Evolutionary conservation across 768 basidiomycete species (phyloP), one percentile per base, ranked within the genome.

Genomic region (Suillus clintonianus): DNA sequence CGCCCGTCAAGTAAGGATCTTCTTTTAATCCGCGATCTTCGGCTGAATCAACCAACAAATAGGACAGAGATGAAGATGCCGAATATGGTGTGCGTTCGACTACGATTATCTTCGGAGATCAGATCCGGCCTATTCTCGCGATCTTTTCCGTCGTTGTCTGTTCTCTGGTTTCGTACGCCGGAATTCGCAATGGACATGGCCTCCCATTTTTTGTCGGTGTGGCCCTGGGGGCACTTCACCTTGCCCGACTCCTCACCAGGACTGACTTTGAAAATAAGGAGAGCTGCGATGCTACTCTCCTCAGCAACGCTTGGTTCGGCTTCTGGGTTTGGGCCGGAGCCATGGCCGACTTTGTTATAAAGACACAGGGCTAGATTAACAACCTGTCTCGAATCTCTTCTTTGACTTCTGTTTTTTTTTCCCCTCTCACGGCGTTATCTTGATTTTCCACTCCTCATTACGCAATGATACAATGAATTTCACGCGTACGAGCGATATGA

Each of bases 61-160:
- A 92, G 79, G 92, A 94, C 74, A 87, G 89, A 61, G 75, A 81
- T 61, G 92, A 92, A 76, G 92, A 92, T 73, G 74, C 87, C 48
- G 82, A 84, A 59, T 86, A 85, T 62, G 89, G 89, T n/a, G 86
- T 92, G 43, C 85, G 86, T 62, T 92, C 90, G 5, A 92, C 89
- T 27, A 91, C 92, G 0, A 82, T 92, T 47, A 80, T 91, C 11
- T 91, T 90, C 70, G 89, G 87, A 11, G 74, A 79, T 4, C 81
- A 82, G 73, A 85, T 89, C 39, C 80, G 84, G 1, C 82, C 86
- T 0, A 78, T 91, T 63, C 81, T 91, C 43, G 71, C 83, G 6
- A 62, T 70, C 37, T 87, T 89, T 68, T 85, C 83, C 0, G 50
- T 81, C 4, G 89, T 92, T 72, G 70, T 89, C 43, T 70, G 74